Base-by-base conservation (phyloP, 306 rosid species). In the Pterocarpus macrocarpus region DNA sequence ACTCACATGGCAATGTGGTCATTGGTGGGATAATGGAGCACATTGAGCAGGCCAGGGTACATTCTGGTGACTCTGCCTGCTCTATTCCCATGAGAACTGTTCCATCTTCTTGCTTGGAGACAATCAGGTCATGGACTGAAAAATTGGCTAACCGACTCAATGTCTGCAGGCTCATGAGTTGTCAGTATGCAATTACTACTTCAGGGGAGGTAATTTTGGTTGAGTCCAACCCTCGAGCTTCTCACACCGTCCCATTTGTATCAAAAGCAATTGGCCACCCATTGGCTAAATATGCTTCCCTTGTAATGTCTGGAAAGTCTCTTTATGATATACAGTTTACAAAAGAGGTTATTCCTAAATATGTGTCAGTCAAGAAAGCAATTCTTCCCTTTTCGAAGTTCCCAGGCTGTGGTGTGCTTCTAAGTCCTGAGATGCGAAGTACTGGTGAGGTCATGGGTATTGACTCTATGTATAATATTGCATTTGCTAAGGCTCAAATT, bases 1-100 rank as follows among this genome's bases (percentile, higher is more conserved):
- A 96, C 82, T 93, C 88, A n/a, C 81, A 88, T 52, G 99, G 98
- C n/a, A 90, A 92, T 72, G 99, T 94, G 69, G 97, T 94, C 70
- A 96, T 96, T 83, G 98, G 97, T 84, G 99, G 98, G 86, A 96
- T 96, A 75, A 96, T 96, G 99, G 99, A 96, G 91, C 99, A 96
- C 90, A 96, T 96, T 69, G 99, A 96, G 87, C 98, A 93, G 85
- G 98, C 99, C 59, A 98, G 98, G 53, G 97, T 96, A 75, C 98
- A 96, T 81, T 96, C 99, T 34, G 99, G 99, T 22, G 98, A 94
- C 80, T 96, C 99, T 47, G 99, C 99, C 39, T 96, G 99, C 82
- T 89, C 91, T 13, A 79, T 96, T 69, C 99, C 98, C 32, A 94
- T 97, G 5, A 90, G 92, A 87, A 92, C 97, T 22, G 79, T 93